A percentile compares a stretch with the other conserved stretches of the same genome.
Conservation (phyloP, 305 asterid genomes). For the Rubia peregrina region DNA sequence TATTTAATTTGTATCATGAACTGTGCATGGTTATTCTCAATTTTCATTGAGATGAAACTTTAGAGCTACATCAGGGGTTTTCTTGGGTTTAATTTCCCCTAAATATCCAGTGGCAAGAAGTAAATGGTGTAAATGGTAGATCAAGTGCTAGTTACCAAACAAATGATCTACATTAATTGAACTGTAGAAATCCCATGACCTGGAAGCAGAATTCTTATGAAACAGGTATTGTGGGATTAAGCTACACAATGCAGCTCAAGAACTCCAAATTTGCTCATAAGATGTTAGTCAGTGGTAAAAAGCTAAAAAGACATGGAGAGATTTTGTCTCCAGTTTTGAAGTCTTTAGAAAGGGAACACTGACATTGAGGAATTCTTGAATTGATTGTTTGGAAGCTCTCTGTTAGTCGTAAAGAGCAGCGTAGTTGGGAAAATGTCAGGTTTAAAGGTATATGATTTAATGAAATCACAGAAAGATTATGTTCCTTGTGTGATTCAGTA, state of each 20-base stretch:
- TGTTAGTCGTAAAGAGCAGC: slow-evolving; percentile 71
- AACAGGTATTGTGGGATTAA: slow-evolving; percentile 31
- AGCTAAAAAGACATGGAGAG: slow-evolving; percentile 49
- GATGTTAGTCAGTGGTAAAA: slow-evolving; percentile 37
- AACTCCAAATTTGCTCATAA: slow-evolving; percentile 32
- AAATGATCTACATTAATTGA: slow-evolving; percentile 12
- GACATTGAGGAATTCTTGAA: slow-evolving; percentile 53
- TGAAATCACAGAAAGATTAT: slow-evolving; percentile 66
- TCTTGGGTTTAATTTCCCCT: slow-evolving; percentile 19
- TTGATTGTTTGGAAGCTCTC: slow-evolving; percentile 53
- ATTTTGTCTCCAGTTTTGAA: slow-evolving; percentile 51
- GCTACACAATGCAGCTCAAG: slow-evolving; percentile 37
- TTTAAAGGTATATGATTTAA: slow-evolving; percentile 70
- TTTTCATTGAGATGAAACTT: background rate
- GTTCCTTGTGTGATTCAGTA: slow-evolving; percentile 76
- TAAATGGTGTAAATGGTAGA: background rate
- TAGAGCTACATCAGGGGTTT: slow-evolving; percentile 25
- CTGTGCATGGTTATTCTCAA: background rate
- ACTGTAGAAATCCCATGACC: slow-evolving; percentile 21
- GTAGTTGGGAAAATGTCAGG: slow-evolving; percentile 56
- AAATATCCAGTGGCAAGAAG: slow-evolving; percentile 2
- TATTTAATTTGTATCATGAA: background rate
- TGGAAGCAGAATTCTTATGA: slow-evolving; percentile 21
- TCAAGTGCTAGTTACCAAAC: background rate
- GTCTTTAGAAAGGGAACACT: slow-evolving; percentile 41